Conservation (phyloP, 2,329 filamentous ascomycete genomes). For the Lecanosticta acicola region DNA sequence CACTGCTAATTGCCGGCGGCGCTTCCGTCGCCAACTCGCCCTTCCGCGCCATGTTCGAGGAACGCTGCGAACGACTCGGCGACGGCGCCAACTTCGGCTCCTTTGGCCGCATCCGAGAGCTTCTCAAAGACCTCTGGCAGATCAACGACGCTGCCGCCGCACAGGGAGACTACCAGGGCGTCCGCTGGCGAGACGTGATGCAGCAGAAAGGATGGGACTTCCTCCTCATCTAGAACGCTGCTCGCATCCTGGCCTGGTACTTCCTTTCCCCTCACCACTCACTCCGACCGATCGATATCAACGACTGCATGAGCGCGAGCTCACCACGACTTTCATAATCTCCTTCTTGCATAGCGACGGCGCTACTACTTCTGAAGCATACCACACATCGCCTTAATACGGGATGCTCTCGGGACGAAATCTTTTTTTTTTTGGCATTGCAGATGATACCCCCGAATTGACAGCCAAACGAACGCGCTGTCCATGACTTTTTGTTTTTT, state of each 20-base stretch:
- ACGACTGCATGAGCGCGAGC: conserved; percentile 1
- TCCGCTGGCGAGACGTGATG: conserved; percentile 96
- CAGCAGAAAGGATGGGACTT: conserved; percentile 86
- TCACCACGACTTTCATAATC: conserved; percentile 11
- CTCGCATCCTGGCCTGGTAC: conserved; percentile 27
- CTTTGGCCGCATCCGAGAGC: conserved; percentile 72
- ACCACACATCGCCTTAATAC: conserved; percentile 6
- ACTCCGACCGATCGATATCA: not conserved
- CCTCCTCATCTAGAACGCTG: conserved; percentile 63
- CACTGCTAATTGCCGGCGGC: conserved; percentile 79
- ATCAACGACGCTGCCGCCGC: conserved; percentile 59
- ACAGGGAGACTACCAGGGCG: conserved; percentile 53
- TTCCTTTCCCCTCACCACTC: not conserved
- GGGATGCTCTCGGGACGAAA: conserved; percentile 11
- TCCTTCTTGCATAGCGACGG: conserved; percentile 30
- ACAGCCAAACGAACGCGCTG: conserved; percentile 5
- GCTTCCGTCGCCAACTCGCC: conserved; percentile 65
- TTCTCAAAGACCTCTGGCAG: conserved; percentile 78
- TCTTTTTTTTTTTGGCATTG: conserved; percentile 11
- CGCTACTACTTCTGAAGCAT: conserved; percentile 13
- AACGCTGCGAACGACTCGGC: conserved; percentile 68
- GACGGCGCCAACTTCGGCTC: conserved; percentile 75
- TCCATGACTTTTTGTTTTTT: not conserved
- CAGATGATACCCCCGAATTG: conserved; percentile 20
- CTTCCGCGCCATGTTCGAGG: conserved; percentile 73